A percentile compares a stretch with the other conserved stretches of the same genome.
phyloP scores from a whole-genome alignment of 1,284 basidiomycete species.

The Puccinia hordei region DNA sequence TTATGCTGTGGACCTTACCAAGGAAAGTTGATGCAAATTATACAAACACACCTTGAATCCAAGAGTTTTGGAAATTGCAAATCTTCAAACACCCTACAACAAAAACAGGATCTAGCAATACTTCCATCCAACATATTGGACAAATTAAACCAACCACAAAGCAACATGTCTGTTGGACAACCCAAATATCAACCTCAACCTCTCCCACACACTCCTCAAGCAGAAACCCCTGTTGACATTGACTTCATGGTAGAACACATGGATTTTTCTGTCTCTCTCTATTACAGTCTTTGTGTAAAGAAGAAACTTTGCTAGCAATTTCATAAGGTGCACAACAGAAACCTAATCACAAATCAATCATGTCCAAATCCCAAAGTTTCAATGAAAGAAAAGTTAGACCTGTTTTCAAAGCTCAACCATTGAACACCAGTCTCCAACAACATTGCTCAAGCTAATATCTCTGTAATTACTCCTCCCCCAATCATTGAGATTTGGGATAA shows the following conservation, averaged over 20 bases:
- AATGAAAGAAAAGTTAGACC: not conserved
- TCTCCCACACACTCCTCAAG: not conserved
- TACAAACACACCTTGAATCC: no score
- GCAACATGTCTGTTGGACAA: not conserved
- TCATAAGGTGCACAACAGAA: not conserved
- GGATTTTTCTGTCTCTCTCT: not conserved
- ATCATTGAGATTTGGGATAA: no score
- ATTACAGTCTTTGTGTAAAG: not conserved
- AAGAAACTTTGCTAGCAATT: not conserved
- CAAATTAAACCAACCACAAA: not conserved
- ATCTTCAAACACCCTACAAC: no score
- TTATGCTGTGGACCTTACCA: no score
- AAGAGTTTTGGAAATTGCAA: no score
- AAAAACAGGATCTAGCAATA: no score
- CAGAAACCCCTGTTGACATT: conserved; percentile 3
- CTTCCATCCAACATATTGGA: no score
- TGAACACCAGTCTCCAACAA: not conserved
- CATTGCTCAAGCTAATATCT: no score
- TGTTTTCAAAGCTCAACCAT: not conserved
- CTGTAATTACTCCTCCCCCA: no score
- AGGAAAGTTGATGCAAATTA: no score
- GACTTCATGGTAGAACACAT: not conserved
- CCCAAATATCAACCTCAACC: not conserved
- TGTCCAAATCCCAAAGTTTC: not conserved
- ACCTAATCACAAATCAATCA: not conserved